Evolutionary conservation across 305 asterid genomes (phyloP).

Genomic region (Fraxinus baroniana): DNA sequence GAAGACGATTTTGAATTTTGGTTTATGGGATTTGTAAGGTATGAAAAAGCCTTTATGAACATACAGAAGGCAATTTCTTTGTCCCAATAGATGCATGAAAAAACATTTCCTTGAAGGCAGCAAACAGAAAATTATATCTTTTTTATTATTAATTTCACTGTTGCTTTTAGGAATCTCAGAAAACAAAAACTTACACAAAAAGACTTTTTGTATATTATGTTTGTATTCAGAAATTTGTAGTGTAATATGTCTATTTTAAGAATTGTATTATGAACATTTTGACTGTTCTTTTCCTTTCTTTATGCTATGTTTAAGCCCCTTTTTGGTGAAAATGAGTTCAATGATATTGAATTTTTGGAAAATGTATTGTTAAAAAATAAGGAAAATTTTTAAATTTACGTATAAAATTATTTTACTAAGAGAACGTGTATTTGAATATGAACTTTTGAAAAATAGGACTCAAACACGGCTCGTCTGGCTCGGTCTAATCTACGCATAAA

Average conservation of each 20-base stretch:
- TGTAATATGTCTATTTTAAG: not conserved
- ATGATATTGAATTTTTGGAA: too few species aligned
- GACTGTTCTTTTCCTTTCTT: not conserved
- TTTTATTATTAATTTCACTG: not conserved
- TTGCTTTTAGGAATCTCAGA: not conserved
- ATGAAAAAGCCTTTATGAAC: slow-evolving; percentile 58
- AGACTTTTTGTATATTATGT: not conserved
- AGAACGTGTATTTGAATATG: too few species aligned
- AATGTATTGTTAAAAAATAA: too few species aligned
- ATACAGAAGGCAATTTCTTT: slow-evolving; percentile 51
- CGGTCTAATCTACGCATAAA: not conserved
- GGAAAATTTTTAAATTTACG: too few species aligned
- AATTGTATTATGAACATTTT: not conserved
- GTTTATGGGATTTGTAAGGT: slow-evolving; percentile 78
- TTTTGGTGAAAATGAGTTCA: too few species aligned
- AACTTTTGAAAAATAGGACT: too few species aligned
- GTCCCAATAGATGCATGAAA: slow-evolving; percentile 20
- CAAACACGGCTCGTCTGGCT: not conserved
- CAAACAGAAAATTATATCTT: not conserved
- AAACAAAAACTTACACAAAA: not conserved
- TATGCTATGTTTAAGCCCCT: too few species aligned
- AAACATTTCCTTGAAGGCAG: not conserved
- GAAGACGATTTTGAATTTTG: slow-evolving; percentile 65
- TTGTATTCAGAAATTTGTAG: not conserved
- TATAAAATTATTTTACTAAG: too few species aligned